These are phyloP conservation scores for Colletotrichum sp. DNA, from an alignment of 2,329 filamentous ascomycete species.

Conservation along the genomic window DNA sequence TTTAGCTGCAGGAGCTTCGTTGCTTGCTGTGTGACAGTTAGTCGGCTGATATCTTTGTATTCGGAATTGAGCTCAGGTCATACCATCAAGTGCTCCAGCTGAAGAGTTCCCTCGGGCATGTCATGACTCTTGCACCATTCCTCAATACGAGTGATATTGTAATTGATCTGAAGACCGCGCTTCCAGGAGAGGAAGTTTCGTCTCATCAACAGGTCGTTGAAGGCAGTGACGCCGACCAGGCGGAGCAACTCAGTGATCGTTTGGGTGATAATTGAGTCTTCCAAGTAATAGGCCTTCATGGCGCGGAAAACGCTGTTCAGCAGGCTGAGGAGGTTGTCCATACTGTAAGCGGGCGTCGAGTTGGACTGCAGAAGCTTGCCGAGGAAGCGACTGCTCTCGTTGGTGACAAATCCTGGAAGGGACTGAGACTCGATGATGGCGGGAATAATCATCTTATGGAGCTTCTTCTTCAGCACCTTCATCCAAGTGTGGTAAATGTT, in stretches of 20 bases:
- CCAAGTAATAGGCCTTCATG: constrained; percentile 98
- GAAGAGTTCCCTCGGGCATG: constrained; percentile 97
- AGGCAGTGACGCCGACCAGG: constrained; percentile 94
- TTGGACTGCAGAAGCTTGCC: constrained; percentile 94
- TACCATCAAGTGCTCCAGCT: constrained; percentile 97
- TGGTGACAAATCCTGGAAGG: constrained; percentile 96
- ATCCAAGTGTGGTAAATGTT: constrained; percentile 99
- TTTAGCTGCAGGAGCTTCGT: constrained; percentile 98
- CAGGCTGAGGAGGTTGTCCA: constrained; percentile 96
- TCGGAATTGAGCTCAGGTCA: constrained; percentile 26
- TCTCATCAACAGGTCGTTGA: constrained; percentile 97
- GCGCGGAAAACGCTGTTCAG: constrained; percentile 98
- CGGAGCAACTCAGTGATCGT: constrained; percentile 92
- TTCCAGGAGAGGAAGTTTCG: constrained; percentile 99
- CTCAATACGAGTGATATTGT: constrained; percentile 99
- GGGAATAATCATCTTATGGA: constrained; percentile 99
- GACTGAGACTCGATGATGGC: constrained; percentile 99
- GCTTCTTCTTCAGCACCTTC: constrained; percentile 99
- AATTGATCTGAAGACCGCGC: constrained; percentile 98
- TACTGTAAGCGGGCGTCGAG: constrained; percentile 94
- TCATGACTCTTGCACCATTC: constrained; percentile 99
- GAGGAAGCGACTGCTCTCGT: constrained; percentile 97
- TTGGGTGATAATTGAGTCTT: constrained; percentile 95
- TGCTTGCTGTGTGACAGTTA: constrained; percentile 70
- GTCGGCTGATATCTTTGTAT: neutral